These are phyloP conservation scores for Ustilago curta DNA, from an alignment of 1,284 basidiomycete genomes.

Conservation along the genomic window DNA sequence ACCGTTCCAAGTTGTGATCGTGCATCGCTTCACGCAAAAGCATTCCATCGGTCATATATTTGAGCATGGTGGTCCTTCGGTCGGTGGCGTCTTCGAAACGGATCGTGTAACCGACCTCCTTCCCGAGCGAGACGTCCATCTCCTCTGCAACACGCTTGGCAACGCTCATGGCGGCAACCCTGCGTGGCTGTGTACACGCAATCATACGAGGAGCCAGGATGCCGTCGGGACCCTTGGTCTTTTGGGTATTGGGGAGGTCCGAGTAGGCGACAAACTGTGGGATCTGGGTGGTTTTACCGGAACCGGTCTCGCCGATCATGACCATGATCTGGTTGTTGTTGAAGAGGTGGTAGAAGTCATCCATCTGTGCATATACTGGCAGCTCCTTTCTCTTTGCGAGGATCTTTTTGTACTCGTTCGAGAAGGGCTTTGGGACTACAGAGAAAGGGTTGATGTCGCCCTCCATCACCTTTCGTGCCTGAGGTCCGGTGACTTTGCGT, in stretches of 20 bases:
- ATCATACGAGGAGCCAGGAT: constrained; percentile 83
- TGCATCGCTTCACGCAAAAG: constrained; percentile 94
- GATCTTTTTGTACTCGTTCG: constrained; percentile 86
- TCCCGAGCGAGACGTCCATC: constrained; percentile 93
- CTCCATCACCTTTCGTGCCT: constrained; percentile 81
- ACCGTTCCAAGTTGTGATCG: constrained; percentile 86
- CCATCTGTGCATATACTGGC: constrained; percentile 93
- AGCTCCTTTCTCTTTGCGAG: constrained; percentile 85
- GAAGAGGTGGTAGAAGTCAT: constrained; percentile 89
- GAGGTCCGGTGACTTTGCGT: constrained; percentile 78
- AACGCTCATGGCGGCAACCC: constrained; percentile 97
- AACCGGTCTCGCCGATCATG: constrained; percentile 97
- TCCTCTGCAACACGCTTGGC: constrained; percentile 98
- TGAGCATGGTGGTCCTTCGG: constrained; percentile 56
- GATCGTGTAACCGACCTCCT: constrained; percentile 97
- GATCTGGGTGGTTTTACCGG: constrained; percentile 99
- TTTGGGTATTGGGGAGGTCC: constrained; percentile 81
- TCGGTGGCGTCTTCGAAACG: constrained; percentile 97
- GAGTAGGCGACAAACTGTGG: constrained; percentile 95
- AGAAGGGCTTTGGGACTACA: constrained; percentile 75
- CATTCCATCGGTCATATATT: constrained; percentile 99
- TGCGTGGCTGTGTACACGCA: constrained; percentile 95
- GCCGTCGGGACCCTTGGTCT: constrained; percentile 59
- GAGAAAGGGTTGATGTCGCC: constrained; percentile 86
- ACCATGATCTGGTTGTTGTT: constrained; percentile 88